Evolutionary conservation across 306 rosid genomes (phyloP).

Genomic region (Trifolium subterraneum): DNA sequence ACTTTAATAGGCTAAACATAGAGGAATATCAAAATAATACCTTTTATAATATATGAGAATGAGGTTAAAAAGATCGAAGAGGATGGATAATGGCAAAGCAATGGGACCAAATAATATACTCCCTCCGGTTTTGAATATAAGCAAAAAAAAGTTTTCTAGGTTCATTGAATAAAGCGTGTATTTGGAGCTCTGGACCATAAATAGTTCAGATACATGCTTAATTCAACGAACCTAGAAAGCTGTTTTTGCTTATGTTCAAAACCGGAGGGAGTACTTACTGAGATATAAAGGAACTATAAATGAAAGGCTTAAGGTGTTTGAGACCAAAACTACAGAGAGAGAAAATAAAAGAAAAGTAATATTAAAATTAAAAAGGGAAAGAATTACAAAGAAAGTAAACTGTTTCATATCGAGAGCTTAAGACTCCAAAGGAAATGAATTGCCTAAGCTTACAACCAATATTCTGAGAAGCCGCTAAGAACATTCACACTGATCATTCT

Average conservation of each 20-base stretch:
- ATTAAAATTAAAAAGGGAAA: not conserved
- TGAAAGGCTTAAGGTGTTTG: not conserved
- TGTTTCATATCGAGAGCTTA: not conserved
- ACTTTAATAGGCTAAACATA: not conserved
- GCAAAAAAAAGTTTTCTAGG: no score
- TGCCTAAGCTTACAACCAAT: no score
- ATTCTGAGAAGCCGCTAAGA: not conserved
- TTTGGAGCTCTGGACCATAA: no score
- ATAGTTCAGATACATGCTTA: no score
- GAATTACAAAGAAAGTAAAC: not conserved
- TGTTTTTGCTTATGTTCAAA: no score
- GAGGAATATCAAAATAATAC: slow-evolving; percentile 4
- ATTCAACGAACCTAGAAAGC: no score
- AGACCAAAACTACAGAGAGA: not conserved
- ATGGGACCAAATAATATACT: not conserved
- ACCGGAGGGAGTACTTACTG: not conserved
- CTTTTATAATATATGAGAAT: not conserved
- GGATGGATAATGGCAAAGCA: slow-evolving; percentile 8
- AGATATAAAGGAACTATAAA: not conserved
- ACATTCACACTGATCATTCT: not conserved
- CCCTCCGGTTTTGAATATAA: no score
- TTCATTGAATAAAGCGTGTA: no score
- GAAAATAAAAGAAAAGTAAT: not conserved
- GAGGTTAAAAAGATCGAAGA: not conserved
- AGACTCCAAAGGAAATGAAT: not conserved